Evolutionary conservation across 2,329 filamentous ascomycete genomes (phyloP).

Genomic region (Alternaria rosae): DNA sequence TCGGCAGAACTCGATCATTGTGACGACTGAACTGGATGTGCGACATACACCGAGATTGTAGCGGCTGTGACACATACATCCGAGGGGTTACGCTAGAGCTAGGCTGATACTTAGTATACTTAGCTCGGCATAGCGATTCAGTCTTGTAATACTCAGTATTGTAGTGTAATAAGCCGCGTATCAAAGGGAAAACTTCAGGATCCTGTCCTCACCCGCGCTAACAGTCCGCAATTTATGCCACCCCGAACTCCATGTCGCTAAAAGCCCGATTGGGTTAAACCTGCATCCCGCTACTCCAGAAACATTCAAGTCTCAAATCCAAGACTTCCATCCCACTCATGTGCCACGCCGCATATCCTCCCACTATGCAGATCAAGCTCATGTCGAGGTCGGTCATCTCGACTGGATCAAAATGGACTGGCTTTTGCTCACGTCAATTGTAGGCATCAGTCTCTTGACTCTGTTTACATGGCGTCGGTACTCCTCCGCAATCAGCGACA

Average conservation of each 20-base stretch:
- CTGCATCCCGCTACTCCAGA: background rate
- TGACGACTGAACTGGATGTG: background rate
- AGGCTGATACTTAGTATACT: fast-evolving
- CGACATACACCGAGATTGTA: background rate
- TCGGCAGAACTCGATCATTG: background rate
- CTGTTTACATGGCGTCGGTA: slow-evolving; percentile 52
- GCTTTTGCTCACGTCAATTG: background rate
- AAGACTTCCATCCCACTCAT: background rate
- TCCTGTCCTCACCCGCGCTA: background rate
- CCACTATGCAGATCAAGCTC: background rate
- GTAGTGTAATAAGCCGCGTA: background rate
- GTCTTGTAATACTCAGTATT: background rate
- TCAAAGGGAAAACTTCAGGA: background rate
- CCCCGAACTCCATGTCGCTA: background rate
- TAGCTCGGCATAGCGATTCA: background rate
- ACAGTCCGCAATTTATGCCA: background rate
- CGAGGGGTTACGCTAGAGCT: background rate
- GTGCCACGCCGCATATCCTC: background rate
- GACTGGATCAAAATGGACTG: background rate
- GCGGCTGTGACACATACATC: background rate
- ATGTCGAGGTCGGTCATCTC: too few relatives aligned
- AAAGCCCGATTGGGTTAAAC: background rate
- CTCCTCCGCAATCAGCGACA: slow-evolving; percentile 51
- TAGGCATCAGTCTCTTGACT: background rate
- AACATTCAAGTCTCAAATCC: background rate